Base-by-base conservation (phyloP, 1,139 yeast species). In the Candida sanyaensis region DNA sequence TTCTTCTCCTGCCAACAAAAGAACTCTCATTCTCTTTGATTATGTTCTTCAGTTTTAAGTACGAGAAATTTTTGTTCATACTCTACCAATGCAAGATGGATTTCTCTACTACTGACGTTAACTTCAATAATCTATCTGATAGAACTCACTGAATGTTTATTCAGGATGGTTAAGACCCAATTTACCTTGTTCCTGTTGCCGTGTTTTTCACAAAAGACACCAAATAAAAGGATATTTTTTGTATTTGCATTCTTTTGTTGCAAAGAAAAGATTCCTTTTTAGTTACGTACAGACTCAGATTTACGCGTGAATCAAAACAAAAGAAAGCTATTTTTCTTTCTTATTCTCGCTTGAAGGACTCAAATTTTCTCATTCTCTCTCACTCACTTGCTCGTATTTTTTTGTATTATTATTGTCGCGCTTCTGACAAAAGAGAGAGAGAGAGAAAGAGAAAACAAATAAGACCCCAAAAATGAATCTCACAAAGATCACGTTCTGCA, bases 401-500 rank as follows among this genome's bases (percentile, higher is more conserved):
- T 37, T 33, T 13, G 12, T 32, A 4, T n/a, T n/a, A n/a, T n/a
- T n/a, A 13, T 11, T 2, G 13, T 7, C 38, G 24, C 38, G 24
- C 21, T 17, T 17, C 21, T 17, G 21, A 17, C 21, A 17, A 17
- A 17, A 17, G 21, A 17, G 3, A 12, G 5, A 32, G 12, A 5
- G 13, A 24, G 34, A 31, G n/a, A n/a, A n/a, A n/a, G 3, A 11
- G 13, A 31, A 31, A 17, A 17, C 21, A 17, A 3, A 17, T 17
- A 3, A 17, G 21, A 26, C 28, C 9, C 9, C 36, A 24, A 24
- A n/a, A 31, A 30, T 8, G 6, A 23, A 28, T 17, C 27, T 21
- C 42, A 40, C 42, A 40, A 40, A 40, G 36, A 40, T 40, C 42
- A 40, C 42, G 42, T 17, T 40, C 27, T 9, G 32, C 38, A 13